Base-by-base conservation (phyloP, 176 grass and related monocot genomes). In the Zea luxurians region DNA sequence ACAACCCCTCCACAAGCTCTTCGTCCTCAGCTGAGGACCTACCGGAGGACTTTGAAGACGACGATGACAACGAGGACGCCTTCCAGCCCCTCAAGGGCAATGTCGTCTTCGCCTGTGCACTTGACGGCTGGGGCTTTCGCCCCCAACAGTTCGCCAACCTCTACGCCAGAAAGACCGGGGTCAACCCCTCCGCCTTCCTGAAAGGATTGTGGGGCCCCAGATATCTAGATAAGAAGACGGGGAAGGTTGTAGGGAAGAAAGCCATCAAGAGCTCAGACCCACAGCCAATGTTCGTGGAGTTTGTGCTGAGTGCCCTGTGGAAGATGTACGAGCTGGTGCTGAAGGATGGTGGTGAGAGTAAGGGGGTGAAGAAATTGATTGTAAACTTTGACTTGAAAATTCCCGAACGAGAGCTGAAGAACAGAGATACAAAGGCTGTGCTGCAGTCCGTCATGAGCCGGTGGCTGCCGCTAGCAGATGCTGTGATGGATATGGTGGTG, bases 41-140 rank as follows among this genome's bases (percentile, higher is more conserved):
- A 5, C 64, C 80, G 9, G 82, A 90, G 16, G 85, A 85, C 78
- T 75, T 75, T 0, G 90, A 84, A 48, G 11, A 83, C 10, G 85
- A 86, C 18, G 87, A 97, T 3, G 91, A 97, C 47, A 92, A 94
- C 10, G 91, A 94, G 82, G 95, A 85, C 6, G 75, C 92, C 6
- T 98, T 98, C 83, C 83, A 81, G 82, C 95, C 95, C 0, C 89
- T 92, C 3, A 94, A 92, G 78, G 95, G 95, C 38, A 98, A 94
- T 38, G 95, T 94, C 18, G 68, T 90, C n/a, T 98, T 98, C 71
- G 86, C 80, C 49, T 94, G 95, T 64, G 95, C 89, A 10, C 85
- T 94, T 8, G 91, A 94, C 34, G 95, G 95, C 42, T 98, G 95
- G 95, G 95, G 95, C 40, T 98, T 98, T 83, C 83, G 91, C 17